Percentiles rank a stretch among this genome's conserved stretches.
phyloP scores from a whole-genome alignment of 352 stramenopile species.

The Globisporangium echinulatum region DNA sequence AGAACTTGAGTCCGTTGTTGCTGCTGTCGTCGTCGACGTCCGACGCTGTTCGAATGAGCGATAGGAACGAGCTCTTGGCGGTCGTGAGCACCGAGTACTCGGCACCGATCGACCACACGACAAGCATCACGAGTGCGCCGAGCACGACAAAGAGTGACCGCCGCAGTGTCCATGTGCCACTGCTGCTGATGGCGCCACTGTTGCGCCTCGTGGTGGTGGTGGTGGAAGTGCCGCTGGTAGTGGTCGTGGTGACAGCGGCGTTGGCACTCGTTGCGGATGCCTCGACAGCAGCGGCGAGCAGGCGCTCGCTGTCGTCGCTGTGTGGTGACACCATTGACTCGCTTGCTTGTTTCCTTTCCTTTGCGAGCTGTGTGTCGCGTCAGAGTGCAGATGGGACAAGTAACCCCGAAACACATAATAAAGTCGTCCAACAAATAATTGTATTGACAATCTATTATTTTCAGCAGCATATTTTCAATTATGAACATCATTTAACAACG shows the following conservation, averaged over 20 bases:
- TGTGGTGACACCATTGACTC: background rate
- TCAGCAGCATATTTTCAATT: too few species aligned
- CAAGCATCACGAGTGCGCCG: constrained; percentile 6
- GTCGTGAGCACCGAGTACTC: constrained; percentile 14
- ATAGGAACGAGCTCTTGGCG: constrained; percentile 10
- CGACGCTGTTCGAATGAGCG: constrained; percentile 6
- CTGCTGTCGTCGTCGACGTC: constrained; percentile 3
- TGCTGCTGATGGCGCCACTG: background rate
- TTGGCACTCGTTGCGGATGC: background rate
- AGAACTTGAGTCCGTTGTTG: background rate
- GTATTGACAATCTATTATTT: too few species aligned
- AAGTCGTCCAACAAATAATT: too few species aligned
- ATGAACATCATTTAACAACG: too few species aligned
- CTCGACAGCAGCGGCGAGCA: too few species aligned
- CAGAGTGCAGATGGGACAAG: too few species aligned
- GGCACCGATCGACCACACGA: constrained; percentile 13
- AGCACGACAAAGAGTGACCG: constrained; percentile 10
- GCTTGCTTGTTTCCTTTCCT: too few species aligned
- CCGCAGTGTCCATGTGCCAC: constrained; percentile 3
- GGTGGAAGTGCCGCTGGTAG: background rate
- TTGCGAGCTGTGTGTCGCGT: too few species aligned
- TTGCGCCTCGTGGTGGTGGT: background rate
- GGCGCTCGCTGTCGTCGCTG: background rate
- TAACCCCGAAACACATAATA: too few species aligned
- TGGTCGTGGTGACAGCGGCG: background rate